Evolutionary conservation across 2,329 filamentous ascomycete species (phyloP).

Genomic region (Phialemoniopsis sp.): DNA sequence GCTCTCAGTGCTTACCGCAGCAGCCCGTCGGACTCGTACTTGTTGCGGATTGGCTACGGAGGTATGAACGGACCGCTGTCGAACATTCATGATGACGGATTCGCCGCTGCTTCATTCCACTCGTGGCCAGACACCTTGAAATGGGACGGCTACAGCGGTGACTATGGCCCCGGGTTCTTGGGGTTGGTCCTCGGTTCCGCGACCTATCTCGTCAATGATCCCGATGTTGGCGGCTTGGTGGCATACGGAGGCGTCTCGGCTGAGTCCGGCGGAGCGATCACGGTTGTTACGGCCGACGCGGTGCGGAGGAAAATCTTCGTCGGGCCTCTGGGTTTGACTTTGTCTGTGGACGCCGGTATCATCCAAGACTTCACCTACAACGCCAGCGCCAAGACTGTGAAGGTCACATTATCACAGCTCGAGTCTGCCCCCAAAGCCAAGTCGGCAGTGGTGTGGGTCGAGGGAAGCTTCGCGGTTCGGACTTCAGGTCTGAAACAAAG

Average conservation of each 20-base stretch:
- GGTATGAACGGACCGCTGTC: conserved; percentile 48
- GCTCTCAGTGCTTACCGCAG: conserved; percentile 46
- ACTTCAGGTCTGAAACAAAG: too few relatives aligned
- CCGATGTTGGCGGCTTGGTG: conserved; percentile 34
- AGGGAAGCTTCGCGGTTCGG: conserved; percentile 5
- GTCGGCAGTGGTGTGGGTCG: conserved; percentile 28
- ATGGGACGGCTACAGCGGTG: conserved; percentile 54
- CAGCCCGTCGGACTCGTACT: conserved; percentile 39
- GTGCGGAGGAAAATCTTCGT: conserved; percentile 44
- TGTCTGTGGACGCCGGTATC: conserved; percentile 37
- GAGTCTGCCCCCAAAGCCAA: conserved; percentile 17
- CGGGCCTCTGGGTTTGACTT: conserved; percentile 34
- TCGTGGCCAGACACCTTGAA: conserved; percentile 49
- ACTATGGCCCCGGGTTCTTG: conserved; percentile 52
- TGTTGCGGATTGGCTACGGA: conserved; percentile 49
- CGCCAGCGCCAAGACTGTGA: conserved; percentile 13
- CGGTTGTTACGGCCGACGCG: conserved; percentile 37
- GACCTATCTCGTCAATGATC: conserved; percentile 42
- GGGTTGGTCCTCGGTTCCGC: conserved; percentile 45
- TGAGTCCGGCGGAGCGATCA: conserved; percentile 14
- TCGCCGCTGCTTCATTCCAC: conserved; percentile 51
- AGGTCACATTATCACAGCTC: conserved; percentile 23
- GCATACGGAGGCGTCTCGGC: conserved; percentile 43
- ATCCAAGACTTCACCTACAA: conserved; percentile 32
- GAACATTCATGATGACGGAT: conserved; percentile 52